Percentiles rank a stretch among this genome's conserved stretches.
These are phyloP conservation scores for Syncephalis fuscata DNA, from an alignment of 371 early-diverging fungal species.

Conservation along the genomic window DNA sequence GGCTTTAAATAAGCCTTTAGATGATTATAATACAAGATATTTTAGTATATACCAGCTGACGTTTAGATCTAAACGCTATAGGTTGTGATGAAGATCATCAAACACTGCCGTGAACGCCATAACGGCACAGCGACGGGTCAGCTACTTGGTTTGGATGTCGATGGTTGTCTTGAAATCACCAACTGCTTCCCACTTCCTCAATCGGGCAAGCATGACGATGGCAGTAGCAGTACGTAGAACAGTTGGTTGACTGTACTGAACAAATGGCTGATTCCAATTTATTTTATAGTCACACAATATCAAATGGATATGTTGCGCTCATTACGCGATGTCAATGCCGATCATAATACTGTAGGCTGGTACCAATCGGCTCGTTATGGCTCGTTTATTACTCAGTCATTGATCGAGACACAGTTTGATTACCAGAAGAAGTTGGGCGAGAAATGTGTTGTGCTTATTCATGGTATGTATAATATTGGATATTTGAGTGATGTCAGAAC, in stretches of 20 bases:
- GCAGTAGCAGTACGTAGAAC: slow-evolving; percentile 2
- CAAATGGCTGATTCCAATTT: background rate
- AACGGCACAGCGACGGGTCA: slow-evolving; percentile 80
- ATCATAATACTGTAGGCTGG: slow-evolving; percentile 95
- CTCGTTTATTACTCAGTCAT: slow-evolving; percentile 74
- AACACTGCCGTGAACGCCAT: slow-evolving; percentile 76
- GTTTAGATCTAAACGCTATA: slow-evolving; percentile 8
- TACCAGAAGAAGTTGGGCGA: slow-evolving; percentile 74
- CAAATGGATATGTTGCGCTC: slow-evolving; percentile 86
- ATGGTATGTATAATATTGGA: slow-evolving; percentile 29
- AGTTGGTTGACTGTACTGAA: background rate
- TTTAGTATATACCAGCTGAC: background rate
- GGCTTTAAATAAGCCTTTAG: background rate
- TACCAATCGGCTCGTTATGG: slow-evolving; percentile 82
- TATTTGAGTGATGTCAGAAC: too few species aligned
- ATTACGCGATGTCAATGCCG: slow-evolving; percentile 84
- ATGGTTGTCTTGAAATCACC: slow-evolving; percentile 75
- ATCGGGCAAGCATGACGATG: slow-evolving; percentile 12
- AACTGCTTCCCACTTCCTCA: slow-evolving; percentile 79
- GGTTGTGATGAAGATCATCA: slow-evolving; percentile 87
- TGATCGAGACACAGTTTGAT: slow-evolving; percentile 80
- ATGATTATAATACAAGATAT: background rate
- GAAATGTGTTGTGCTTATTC: slow-evolving; percentile 79
- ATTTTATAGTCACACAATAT: slow-evolving; percentile 46
- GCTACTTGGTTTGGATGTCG: slow-evolving; percentile 69